phyloP scores from a whole-genome alignment of 148 eudicot species.

The Cornus florida region DNA sequence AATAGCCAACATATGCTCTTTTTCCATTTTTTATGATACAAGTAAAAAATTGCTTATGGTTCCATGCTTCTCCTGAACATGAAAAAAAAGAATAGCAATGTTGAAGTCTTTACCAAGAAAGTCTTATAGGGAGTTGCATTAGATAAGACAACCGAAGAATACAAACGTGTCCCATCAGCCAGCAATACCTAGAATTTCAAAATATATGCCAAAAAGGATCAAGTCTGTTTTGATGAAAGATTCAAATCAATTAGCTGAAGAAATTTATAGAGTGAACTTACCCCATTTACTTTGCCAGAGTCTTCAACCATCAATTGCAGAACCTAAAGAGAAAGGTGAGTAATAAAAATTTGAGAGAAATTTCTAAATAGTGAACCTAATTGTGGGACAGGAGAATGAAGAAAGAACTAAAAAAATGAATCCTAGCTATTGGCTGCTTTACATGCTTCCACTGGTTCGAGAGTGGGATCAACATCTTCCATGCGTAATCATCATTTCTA shows the following conservation, averaged over 20 bases:
- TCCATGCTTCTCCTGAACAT: not conserved
- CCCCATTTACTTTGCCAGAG: conserved; percentile 47
- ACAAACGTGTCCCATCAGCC: conserved; percentile 44
- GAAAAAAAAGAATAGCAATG: not conserved
- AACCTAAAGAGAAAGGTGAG: conserved; percentile 25
- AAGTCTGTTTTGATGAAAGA: not conserved
- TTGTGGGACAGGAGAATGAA: not conserved
- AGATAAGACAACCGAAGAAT: conserved; percentile 46
- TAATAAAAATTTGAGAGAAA: not conserved
- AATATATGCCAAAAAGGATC: not conserved
- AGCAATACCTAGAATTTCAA: conserved; percentile 31
- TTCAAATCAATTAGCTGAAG: not conserved
- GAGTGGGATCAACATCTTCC: too few relatives aligned
- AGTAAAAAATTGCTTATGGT: not conserved
- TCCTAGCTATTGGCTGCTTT: too few relatives aligned
- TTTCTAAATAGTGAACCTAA: not conserved
- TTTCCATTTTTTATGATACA: not conserved
- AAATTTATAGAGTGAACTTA: conserved; percentile 13
- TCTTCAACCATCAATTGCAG: conserved; percentile 40
- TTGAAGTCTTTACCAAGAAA: conserved; percentile 34
- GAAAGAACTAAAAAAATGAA: not conserved
- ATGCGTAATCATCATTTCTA: too few relatives aligned
- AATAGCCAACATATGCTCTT: not conserved
- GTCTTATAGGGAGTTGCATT: conserved; percentile 53
- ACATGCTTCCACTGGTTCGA: too few relatives aligned